Evolutionary conservation across 352 stramenopile genomes (phyloP).

Genomic region (Globisporangium polare): DNA sequence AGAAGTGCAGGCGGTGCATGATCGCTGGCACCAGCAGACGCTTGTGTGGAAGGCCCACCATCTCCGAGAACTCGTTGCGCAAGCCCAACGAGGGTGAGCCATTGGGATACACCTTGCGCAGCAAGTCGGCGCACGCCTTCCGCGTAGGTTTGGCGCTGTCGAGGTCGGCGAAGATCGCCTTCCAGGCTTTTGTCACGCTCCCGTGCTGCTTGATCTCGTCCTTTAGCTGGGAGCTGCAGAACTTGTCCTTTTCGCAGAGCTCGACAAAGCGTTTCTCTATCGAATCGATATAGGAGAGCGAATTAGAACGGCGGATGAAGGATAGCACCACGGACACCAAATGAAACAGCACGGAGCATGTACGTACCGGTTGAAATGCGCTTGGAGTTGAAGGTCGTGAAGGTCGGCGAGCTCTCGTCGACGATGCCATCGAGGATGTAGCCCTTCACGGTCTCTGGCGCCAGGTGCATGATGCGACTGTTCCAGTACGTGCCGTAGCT

Average conservation of each 20-base stretch:
- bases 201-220: conserved; percentile 5
- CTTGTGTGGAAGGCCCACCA: background rate
- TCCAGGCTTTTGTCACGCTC: background rate
- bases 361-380: background rate
- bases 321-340: too few relatives aligned
- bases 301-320: background rate
- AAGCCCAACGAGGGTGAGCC: background rate
- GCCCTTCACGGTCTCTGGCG: conserved; percentile 18
- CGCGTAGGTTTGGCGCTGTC: background rate
- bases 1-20: conserved; percentile 8
- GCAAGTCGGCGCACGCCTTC: conserved; percentile 7
- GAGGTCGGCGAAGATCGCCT: conserved; percentile 8
- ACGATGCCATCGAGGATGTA: conserved; percentile 24
- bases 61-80: background rate
- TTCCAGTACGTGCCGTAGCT: conserved; percentile 26
- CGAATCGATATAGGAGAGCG: background rate
- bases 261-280: conserved; percentile 4
- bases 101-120: background rate
- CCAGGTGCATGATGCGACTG: conserved; percentile 22
- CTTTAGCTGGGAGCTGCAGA: conserved; percentile 11
- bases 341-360: background rate
- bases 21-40: conserved; percentile 7
- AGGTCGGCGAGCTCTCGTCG: conserved; percentile 9
- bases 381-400: conserved; percentile 13
- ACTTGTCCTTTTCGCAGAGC: conserved; percentile 5